A percentile compares a stretch with the other conserved stretches of the same genome.
phyloP scores from a whole-genome alignment of 768 basidiomycete genomes.

The Hemileccinum rubropunctum region DNA sequence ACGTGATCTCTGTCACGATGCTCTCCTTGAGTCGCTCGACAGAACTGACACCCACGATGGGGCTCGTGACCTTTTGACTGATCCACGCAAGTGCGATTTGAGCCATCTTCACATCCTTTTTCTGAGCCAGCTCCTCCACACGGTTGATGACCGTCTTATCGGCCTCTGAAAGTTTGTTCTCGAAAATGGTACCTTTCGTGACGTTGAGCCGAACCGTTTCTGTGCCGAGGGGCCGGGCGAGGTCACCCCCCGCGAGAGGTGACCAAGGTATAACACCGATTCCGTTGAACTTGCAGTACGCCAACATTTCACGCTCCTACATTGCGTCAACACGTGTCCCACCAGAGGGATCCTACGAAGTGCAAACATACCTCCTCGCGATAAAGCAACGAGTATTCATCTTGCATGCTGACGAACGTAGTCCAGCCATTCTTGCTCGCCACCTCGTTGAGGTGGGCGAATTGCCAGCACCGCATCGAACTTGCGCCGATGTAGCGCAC shows the following conservation, averaged over 20 bases:
- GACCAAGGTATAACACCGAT: slow-evolving; percentile 54
- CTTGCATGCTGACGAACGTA: too few relatives aligned
- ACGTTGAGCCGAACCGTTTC: slow-evolving; percentile 20
- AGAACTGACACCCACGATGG: slow-evolving; percentile 42
- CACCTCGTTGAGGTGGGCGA: slow-evolving; percentile 42
- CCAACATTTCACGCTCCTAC: slow-evolving; percentile 45
- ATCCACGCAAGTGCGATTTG: slow-evolving; percentile 47
- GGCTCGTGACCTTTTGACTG: slow-evolving; percentile 39
- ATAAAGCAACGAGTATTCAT: too few relatives aligned
- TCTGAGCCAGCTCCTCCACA: slow-evolving; percentile 37
- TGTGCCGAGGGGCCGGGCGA: slow-evolving; percentile 36
- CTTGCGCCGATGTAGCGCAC: slow-evolving; percentile 51
- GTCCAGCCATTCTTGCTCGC: slow-evolving; percentile 48
- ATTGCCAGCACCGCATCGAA: slow-evolving; percentile 48
- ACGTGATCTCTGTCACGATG: slow-evolving; percentile 13
- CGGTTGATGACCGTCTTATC: slow-evolving; percentile 39
- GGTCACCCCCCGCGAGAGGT: slow-evolving; percentile 40
- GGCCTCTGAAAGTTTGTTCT: slow-evolving; percentile 24
- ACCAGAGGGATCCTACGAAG: too few relatives aligned
- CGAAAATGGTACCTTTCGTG: slow-evolving; percentile 21
- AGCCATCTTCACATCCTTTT: slow-evolving; percentile 34
- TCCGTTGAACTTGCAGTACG: slow-evolving; percentile 46
- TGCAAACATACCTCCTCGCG: too few relatives aligned
- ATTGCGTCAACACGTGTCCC: too few relatives aligned
- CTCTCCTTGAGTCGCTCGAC: slow-evolving; percentile 30